Percentiles rank a stretch among this genome's conserved stretches.
These are phyloP conservation scores for Kappamyces sp. DNA, from an alignment of 192 early-diverging fungal genomes.

Conservation along the genomic window DNA sequence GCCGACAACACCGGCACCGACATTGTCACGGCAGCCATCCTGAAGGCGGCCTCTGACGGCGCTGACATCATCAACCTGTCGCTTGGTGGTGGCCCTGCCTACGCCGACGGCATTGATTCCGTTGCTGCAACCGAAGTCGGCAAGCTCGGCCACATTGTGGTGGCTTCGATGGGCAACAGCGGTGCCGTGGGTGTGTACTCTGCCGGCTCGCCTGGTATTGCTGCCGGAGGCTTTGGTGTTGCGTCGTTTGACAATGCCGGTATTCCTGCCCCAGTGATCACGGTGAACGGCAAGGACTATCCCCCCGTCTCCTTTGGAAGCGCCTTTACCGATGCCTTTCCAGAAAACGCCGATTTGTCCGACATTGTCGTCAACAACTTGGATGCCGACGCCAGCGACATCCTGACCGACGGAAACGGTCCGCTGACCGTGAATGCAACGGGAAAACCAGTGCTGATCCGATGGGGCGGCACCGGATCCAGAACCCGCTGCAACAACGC, in stretches of 20 bases:
- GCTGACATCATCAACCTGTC: constrained; percentile 83
- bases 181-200: constrained; percentile 56
- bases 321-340: background rate
- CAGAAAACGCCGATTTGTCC: background rate
- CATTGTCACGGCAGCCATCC: constrained; percentile 71
- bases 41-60: constrained; percentile 60
- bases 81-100: constrained; percentile 62
- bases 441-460: constrained; percentile 32
- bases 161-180: constrained; percentile 71
- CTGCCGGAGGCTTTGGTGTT: constrained; percentile 18
- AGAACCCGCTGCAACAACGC: constrained; percentile 23
- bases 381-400: constrained; percentile 24
- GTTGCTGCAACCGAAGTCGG: constrained; percentile 50
- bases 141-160: constrained; percentile 36
- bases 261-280: constrained; percentile 11
- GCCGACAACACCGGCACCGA: constrained; percentile 50
- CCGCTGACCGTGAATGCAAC: constrained; percentile 11
- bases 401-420: constrained; percentile 17
- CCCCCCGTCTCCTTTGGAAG: background rate
- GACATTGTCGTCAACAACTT: constrained; percentile 24
- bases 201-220: constrained; percentile 21
- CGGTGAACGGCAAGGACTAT: constrained; percentile 8
- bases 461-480: constrained; percentile 17
- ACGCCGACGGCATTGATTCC: constrained; percentile 55
- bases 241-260: constrained; percentile 22